phyloP scores from a whole-genome alignment of 2,329 filamentous ascomycete genomes.

The Aspergillus texensis region DNA sequence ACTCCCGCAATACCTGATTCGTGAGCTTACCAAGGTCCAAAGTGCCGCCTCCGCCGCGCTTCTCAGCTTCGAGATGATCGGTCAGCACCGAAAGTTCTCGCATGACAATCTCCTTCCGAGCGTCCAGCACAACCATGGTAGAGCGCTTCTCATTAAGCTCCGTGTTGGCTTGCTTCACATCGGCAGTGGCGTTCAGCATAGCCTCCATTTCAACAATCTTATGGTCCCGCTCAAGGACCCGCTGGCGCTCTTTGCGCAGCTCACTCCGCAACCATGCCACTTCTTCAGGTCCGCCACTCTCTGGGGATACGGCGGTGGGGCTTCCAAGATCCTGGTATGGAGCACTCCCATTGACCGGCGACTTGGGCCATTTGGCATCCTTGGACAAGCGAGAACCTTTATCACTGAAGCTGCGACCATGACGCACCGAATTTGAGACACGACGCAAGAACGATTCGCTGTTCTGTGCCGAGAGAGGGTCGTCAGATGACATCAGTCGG shows the following conservation, averaged over 20 bases:
- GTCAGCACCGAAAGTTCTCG: slow-evolving; percentile 87
- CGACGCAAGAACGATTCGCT: slow-evolving; percentile 81
- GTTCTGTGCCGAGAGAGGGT: slow-evolving; percentile 48
- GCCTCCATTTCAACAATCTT: slow-evolving; percentile 77
- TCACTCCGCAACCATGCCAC: slow-evolving; percentile 68
- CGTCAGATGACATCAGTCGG: slow-evolving; percentile 78
- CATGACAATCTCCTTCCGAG: slow-evolving; percentile 93
- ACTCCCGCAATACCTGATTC: slow-evolving; percentile 63
- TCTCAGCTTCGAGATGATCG: slow-evolving; percentile 83
- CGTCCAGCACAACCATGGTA: slow-evolving; percentile 91
- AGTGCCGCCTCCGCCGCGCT: slow-evolving; percentile 76
- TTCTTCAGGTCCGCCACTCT: slow-evolving; percentile 57
- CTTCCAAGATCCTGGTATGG: slow-evolving; percentile 68
- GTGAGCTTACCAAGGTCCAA: slow-evolving; percentile 75
- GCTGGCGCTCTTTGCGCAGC: slow-evolving; percentile 78
- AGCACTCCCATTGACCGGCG: slow-evolving; percentile 58
- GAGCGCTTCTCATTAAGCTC: slow-evolving; percentile 91
- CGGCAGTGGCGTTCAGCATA: slow-evolving; percentile 59
- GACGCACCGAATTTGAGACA: slow-evolving; percentile 90
- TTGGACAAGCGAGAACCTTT: slow-evolving; percentile 58
- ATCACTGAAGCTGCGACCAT: slow-evolving; percentile 85
- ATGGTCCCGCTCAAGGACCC: slow-evolving; percentile 83
- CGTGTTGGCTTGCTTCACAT: slow-evolving; percentile 77
- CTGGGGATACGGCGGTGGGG: slow-evolving; percentile 65
- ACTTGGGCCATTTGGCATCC: slow-evolving; percentile 72